Evolutionary conservation across 2,329 filamentous ascomycete species (phyloP), one percentile per base, ranked within the genome.

Genomic region (Fusarium aywerte): DNA sequence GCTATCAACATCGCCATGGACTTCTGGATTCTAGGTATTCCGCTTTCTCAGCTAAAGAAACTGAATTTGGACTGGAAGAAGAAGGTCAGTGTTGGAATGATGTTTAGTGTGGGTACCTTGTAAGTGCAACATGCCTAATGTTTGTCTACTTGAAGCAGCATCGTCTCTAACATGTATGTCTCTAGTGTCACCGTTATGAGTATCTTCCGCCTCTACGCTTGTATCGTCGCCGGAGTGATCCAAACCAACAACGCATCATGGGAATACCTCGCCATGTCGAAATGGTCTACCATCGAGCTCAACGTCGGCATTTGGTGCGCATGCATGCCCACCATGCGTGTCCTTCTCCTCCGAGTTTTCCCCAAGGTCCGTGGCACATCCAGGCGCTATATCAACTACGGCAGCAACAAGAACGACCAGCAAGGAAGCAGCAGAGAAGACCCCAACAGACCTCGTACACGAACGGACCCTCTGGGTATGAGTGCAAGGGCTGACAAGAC

Each of bases 1-100:
- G 79, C 70, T 16, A 80, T 85, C 49, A 84, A 82, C 56, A 86
- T 88, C 39, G 74, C 74, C 0, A 74, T 85, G 27, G 85, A 88
- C 60, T 13, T 84, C 3, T 82, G 81, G 78, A 82, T 87, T 70
- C 76, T 88, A n/a, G 78, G 76, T 1, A 74, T 88, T 3, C 85
- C 86, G 0, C 69, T 86, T 8, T 79, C 78, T 23, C 79, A 83
- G 47, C 66, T 87, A 4, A 69, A 73, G 16, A 56, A 72, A 0
- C 75, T 85, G 8, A 77, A 80, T 3, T 58, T 85, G 23, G 78
- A 80, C 40, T 81, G 77, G 75, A 81, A 78, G 66, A 84, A 82
- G 72, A 85, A 83, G 73, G 25, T 81, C 18, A 77, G 80, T 20
- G 78, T 85, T 5, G 74, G 75, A 9, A 58, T 83, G 50, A 85